Evolutionary conservation across 2,329 filamentous ascomycete genomes (phyloP), one percentile per base, ranked within the genome.

Genomic region (Cladorrhinum sp.): DNA sequence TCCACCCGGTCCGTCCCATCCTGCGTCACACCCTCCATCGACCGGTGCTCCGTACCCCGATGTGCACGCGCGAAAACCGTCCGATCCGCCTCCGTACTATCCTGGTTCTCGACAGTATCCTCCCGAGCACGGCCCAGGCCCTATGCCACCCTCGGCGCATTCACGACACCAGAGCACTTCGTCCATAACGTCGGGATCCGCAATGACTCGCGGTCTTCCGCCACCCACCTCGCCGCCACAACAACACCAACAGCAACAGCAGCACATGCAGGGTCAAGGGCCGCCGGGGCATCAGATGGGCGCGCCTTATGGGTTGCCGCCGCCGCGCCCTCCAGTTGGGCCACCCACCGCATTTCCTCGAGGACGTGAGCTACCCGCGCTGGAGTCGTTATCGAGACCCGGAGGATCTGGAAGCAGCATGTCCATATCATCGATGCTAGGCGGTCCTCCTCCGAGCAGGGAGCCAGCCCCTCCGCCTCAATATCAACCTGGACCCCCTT

Each of bases 381-480:
- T 86, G 12, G 74, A 77, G 26, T 76, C 80, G 12, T 72, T 86
- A 20, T 71, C 79, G 24, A 76, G 83, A 61, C 75, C 80, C 2
- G 78, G 75, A 23, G 77, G 74, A 59, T 75, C 75, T 0, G 78
- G 79, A 49, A 83, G 81, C 70, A 82, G 80, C 70, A 86, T 86
- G 83, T 85, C 83, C 20, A 85, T 86, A 72, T 84, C 82, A 1
- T 80, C 82, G 5, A 85, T 86, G 82, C 73, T 86, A 5, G 83
- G 83, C 18, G 82, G 80, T 0, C 80, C 81, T 53, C 75, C 77
- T 3, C 72, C 71, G 46, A 72, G 74, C 10, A 74, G 76, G 1
- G 74, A 76, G 6, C 62, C 72, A 7, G 58, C 69, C 18, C 67
- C 67, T 5, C 73, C 77, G 20, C 65, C 74, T 9, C 66, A 80